phyloP scores from a whole-genome alignment of 2,329 filamentous ascomycete genomes.

The Drechslerella dactyloides region DNA sequence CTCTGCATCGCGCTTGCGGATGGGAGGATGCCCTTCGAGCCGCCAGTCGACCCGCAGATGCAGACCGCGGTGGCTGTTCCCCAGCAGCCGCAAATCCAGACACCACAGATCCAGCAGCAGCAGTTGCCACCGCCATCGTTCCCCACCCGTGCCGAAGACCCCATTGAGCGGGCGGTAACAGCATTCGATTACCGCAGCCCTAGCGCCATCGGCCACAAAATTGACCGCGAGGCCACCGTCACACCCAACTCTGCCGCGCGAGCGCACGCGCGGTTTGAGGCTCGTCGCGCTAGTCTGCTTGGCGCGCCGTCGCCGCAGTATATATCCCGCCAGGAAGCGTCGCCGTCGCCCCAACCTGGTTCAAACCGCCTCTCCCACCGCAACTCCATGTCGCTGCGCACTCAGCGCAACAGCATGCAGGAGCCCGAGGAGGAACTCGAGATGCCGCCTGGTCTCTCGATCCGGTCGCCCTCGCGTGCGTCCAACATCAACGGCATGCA shows the following conservation, averaged over 20 bases:
- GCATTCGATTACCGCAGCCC: slow-evolving; percentile 45
- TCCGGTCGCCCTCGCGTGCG: slow-evolving; percentile 40
- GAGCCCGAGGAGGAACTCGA: slow-evolving; percentile 44
- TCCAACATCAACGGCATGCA: slow-evolving; percentile 22
- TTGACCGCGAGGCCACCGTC: slow-evolving; percentile 45
- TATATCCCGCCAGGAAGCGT: slow-evolving; percentile 41
- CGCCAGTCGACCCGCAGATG: slow-evolving; percentile 26
- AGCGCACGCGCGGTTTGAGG: slow-evolving; percentile 44
- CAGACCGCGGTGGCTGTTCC: slow-evolving; percentile 15
- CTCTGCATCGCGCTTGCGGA: slow-evolving; percentile 83
- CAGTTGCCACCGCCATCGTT: slow-evolving; percentile 1
- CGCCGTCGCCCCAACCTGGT: slow-evolving; percentile 43
- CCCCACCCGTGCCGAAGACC: slow-evolving; percentile 33
- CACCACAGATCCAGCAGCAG: slow-evolving; percentile 2
- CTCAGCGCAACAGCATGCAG: slow-evolving; percentile 24
- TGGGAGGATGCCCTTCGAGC: slow-evolving; percentile 58
- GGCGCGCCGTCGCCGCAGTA: slow-evolving; percentile 37
- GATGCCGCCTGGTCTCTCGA: slow-evolving; percentile 25
- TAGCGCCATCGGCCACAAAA: slow-evolving; percentile 46
- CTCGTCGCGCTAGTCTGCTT: slow-evolving; percentile 38
- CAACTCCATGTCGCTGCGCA: slow-evolving; percentile 43
- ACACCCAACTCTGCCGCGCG: slow-evolving; percentile 41
- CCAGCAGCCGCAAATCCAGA: slow-evolving; percentile 28
- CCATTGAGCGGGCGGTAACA: slow-evolving; percentile 33
- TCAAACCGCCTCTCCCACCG: slow-evolving; percentile 43